A percentile compares a stretch with the other conserved stretches of the same genome.
Conservation (phyloP, 495 filamentous ascomycete genomes). For the Podospora tetraspora region DNA sequence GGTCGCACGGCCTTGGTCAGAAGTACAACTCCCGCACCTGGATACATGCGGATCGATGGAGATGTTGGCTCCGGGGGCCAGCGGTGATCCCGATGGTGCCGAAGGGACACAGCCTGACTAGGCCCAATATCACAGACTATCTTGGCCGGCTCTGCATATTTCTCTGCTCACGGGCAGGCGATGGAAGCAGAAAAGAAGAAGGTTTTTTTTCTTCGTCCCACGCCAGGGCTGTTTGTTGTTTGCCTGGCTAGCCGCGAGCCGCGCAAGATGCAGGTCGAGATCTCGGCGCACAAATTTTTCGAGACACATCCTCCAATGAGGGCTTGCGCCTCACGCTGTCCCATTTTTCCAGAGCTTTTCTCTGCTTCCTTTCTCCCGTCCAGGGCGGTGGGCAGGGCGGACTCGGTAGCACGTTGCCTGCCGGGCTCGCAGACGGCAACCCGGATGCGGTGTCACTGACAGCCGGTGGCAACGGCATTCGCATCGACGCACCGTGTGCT, state of each 20-base stretch:
- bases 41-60: background rate
- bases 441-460: background rate
- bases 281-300: background rate
- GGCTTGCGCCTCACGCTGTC: background rate
- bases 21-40: background rate
- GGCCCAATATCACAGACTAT: background rate
- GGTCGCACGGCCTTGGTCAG: background rate
- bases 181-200: background rate
- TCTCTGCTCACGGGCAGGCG: background rate
- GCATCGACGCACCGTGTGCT: background rate
- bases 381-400: background rate
- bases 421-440: background rate
- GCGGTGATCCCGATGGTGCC: background rate
- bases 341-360: conserved; percentile 1
- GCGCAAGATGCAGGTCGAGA: background rate
- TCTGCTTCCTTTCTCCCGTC: background rate
- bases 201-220: background rate
- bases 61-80: background rate
- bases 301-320: conserved; percentile 1
- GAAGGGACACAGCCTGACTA: background rate
- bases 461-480: background rate
- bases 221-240: background rate
- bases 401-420: background rate
- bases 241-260: conserved; percentile 8
- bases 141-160: background rate